These are phyloP conservation scores for Fraxinus paxiana DNA, from an alignment of 305 asterid species.

Conservation along the genomic window DNA sequence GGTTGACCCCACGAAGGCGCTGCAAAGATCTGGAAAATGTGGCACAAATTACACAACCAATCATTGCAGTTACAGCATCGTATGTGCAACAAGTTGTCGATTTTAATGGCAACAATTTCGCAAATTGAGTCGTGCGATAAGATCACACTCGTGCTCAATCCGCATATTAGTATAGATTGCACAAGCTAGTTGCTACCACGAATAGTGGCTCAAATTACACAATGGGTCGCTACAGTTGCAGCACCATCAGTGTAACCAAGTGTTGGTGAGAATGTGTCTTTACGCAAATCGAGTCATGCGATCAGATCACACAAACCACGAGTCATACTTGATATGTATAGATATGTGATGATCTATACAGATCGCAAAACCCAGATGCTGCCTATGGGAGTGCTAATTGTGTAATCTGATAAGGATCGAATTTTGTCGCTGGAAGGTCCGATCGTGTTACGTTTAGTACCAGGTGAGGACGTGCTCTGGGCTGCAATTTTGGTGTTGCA, in stretches of 20 bases:
- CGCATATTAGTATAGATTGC: neutral
- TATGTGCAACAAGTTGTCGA: neutral
- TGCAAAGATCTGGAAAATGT: neutral
- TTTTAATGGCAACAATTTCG: neutral
- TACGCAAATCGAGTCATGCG: neutral
- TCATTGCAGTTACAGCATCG: neutral
- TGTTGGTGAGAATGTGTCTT: neutral
- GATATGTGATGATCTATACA: neutral
- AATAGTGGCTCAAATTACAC: neutral
- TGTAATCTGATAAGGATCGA: neutral
- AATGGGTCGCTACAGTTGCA: neutral
- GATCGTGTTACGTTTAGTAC: neutral
- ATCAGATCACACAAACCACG: neutral
- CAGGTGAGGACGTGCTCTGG: neutral
- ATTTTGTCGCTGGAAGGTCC: neutral
- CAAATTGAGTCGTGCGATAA: neutral
- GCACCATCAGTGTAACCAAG: neutral
- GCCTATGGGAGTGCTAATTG: neutral
- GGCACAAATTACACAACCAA: neutral
- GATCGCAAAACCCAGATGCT: neutral
- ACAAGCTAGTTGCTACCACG: neutral
- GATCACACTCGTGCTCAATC: neutral
- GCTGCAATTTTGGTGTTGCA: neutral
- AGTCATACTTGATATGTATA: neutral
- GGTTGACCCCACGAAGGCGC: neutral